A percentile compares a stretch with the other conserved stretches of the same genome.
These are phyloP conservation scores for Pseudopyricularia cyperi DNA, from an alignment of 2,329 filamentous ascomycete species.

Conservation along the genomic window DNA sequence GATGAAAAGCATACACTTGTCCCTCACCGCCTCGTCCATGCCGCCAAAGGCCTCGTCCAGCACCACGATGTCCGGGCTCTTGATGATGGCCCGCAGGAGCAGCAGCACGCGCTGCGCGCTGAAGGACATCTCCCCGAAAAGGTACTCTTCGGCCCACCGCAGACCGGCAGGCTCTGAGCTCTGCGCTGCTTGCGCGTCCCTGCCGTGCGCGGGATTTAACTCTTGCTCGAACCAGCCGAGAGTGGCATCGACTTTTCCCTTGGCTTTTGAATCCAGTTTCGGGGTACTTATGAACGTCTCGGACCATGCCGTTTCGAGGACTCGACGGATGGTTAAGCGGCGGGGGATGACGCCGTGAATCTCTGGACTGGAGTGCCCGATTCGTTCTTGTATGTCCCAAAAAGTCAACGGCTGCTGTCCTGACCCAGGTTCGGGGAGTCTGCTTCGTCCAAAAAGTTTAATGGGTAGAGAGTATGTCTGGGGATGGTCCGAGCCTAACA, in stretches of 20 bases:
- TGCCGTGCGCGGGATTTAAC: constrained; percentile 40
- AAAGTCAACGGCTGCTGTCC: constrained; percentile 63
- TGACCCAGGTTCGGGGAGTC: constrained; percentile 61
- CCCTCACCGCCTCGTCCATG: constrained; percentile 69
- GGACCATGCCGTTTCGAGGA: constrained; percentile 79
- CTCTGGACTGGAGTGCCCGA: constrained; percentile 89
- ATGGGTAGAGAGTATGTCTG: constrained; percentile 87
- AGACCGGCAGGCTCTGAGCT: constrained; percentile 12
- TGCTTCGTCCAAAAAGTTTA: constrained; percentile 68
- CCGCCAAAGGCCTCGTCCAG: constrained; percentile 82
- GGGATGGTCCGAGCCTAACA: constrained; percentile 91
- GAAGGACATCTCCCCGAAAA: constrained; percentile 66
- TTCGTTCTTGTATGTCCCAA: constrained; percentile 80
- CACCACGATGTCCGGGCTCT: constrained; percentile 68
- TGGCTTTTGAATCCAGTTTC: constrained; percentile 42
- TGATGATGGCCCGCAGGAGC: constrained; percentile 70
- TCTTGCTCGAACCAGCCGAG: constrained; percentile 70
- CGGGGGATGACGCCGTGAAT: constrained; percentile 88
- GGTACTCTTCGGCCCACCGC: constrained; percentile 52
- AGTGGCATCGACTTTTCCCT: constrained; percentile 50
- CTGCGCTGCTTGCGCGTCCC: background rate
- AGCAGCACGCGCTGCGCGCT: constrained; percentile 74
- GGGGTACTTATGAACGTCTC: constrained; percentile 71
- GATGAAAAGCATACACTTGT: constrained; percentile 77
- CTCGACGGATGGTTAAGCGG: constrained; percentile 55